Percentiles rank a stretch among this genome's conserved stretches.
phyloP scores from a whole-genome alignment of 2,329 filamentous ascomycete genomes.

The Alternaria solani region DNA sequence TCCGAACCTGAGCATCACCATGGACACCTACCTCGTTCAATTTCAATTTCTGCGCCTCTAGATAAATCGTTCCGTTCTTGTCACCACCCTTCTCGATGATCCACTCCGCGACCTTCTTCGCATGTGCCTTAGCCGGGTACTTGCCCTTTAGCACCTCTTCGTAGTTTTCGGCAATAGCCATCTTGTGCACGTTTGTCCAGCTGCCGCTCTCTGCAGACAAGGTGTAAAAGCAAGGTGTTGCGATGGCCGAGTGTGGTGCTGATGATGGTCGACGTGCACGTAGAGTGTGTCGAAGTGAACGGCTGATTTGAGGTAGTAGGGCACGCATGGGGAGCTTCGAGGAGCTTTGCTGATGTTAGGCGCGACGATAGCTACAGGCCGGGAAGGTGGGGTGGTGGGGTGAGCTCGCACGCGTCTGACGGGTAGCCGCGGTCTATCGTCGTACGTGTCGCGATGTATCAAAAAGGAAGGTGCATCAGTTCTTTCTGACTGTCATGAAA shows the following conservation, averaged over 20 bases:
- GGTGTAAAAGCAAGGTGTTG: conserved; percentile 12
- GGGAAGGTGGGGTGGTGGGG: conserved; percentile 38
- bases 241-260: background rate
- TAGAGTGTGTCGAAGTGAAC: conserved; percentile 15
- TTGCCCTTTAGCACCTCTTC: conserved; percentile 61
- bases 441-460: conserved; percentile 8
- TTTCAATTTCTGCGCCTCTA: conserved; percentile 83
- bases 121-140: conserved; percentile 87
- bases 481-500: background rate
- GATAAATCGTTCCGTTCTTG: conserved; percentile 78
- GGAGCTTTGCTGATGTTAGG: conserved; percentile 22
- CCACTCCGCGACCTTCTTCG: conserved; percentile 80
- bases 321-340: conserved; percentile 24
- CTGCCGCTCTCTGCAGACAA: conserved; percentile 11
- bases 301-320: conserved; percentile 13
- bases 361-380: conserved; percentile 15
- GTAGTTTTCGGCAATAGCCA: conserved; percentile 45
- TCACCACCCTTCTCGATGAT: conserved; percentile 72
- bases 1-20: background rate
- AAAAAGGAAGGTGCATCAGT: conserved; percentile 29
- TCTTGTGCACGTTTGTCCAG: conserved; percentile 27
- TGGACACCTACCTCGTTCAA: conserved; percentile 68
- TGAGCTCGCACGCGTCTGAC: conserved; percentile 22
- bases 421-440: conserved; percentile 33
- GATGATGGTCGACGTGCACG: conserved; percentile 1